Base-by-base conservation (phyloP, 345 rosid species). In the Raphanus sativus region DNA sequence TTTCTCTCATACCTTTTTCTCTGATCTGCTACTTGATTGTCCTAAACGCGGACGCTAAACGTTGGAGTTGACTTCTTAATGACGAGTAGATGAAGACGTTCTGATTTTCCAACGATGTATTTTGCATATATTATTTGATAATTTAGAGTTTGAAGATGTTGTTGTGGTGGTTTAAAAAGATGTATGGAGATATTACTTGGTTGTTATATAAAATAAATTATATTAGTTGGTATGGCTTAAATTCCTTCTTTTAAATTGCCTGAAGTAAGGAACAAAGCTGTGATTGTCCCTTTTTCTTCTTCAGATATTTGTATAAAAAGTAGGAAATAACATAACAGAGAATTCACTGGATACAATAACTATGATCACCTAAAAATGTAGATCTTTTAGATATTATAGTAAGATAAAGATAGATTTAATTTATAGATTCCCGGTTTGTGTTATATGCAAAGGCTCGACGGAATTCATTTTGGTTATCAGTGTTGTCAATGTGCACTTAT, bases 1-100 rank as follows among this genome's bases (percentile, higher is more conserved):
- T 63, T 75, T 63, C 42, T 13, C 34, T 56, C 34, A 59, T 59
- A 33, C 17, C 33, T 59, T 66, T n/a, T 54, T 28, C 30, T 55
- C 65, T 25, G 59, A 52, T 68, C 69, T 55, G 65, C 56, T 25
- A 28, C 9, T 36, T 30, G 36, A 13, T 70, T 26, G 36, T 36
- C 48, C n/a, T 40, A 65, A 77, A 56, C 68, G 72, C 54, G 7
- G 62, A 71, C 32, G 67, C 77, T 2, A 59, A 59, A 72, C 25
- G 77, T 12, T 66, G 63, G 69, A 48, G 77, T 67, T 78, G 81
- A 78, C 81, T 65, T 73, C 58, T 21, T 45, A 16, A 48, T 72
- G 33, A 69, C 59, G 67, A 40, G 67, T 64, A 56, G 29, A 42
- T 70, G 76, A 76, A 38, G 42, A 48, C 29, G 55, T 76, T n/a